These are phyloP conservation scores for Boletus sp. DNA, from an alignment of 768 basidiomycete species.

Conservation along the genomic window DNA sequence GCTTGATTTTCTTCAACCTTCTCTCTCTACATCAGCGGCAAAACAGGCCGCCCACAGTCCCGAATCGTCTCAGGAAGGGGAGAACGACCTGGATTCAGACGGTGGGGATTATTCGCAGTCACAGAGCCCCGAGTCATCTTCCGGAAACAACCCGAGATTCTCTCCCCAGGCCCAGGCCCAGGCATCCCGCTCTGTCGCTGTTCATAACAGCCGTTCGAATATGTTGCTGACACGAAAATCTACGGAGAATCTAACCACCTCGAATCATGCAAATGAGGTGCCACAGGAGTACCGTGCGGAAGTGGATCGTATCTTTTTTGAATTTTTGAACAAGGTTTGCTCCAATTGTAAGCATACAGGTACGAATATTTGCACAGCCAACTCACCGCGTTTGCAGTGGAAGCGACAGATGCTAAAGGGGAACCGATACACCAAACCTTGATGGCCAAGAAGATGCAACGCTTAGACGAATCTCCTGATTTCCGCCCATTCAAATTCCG, in stretches of 20 bases:
- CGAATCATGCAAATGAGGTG: conserved; percentile 55
- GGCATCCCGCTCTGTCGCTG: conserved; percentile 14
- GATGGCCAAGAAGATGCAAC: conserved; percentile 99
- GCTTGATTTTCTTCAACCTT: conserved; percentile 30
- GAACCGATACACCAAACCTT: conserved; percentile 97
- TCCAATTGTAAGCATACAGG: conserved; percentile 70
- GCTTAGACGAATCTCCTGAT: conserved; percentile 92
- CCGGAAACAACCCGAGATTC: conserved; percentile 21
- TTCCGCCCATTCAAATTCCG: conserved; percentile 99
- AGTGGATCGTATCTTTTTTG: conserved; percentile 88
- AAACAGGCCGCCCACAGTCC: conserved; percentile 24
- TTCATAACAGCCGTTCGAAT: conserved; percentile 15
- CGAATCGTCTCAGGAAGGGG: conserved; percentile 47
- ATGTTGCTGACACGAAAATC: conserved; percentile 19
- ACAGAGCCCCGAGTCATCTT: conserved; percentile 31
- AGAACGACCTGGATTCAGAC: conserved; percentile 48
- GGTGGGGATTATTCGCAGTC: conserved; percentile 31
- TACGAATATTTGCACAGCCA: conserved; percentile 2
- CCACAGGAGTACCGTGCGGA: conserved; percentile 77
- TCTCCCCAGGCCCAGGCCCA: conserved; percentile 20
- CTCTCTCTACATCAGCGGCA: conserved; percentile 5
- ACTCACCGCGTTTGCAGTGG: conserved; percentile 53
- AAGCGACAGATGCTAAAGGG: conserved; percentile 89
- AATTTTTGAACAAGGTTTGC: conserved; percentile 83
- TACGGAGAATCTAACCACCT: conserved; percentile 23